Percentiles rank a stretch among this genome's conserved stretches.
These are phyloP conservation scores for Turnera subulata DNA, from an alignment of 345 rosid genomes.

Conservation along the genomic window DNA sequence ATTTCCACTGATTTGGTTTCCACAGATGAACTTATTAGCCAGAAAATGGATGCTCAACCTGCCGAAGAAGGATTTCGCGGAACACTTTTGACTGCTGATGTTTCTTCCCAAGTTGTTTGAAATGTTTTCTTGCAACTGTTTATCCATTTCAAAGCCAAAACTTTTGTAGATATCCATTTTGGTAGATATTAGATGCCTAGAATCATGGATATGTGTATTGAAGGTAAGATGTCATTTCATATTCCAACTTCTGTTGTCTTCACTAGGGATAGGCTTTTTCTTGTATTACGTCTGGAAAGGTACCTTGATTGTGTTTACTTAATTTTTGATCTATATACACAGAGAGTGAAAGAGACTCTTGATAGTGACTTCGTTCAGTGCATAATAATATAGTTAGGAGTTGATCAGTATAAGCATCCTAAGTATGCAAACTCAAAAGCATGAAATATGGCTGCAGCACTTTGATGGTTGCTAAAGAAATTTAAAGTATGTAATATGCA, in stretches of 20 bases:
- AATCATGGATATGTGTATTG: constrained; percentile 6
- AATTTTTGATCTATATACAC: no score
- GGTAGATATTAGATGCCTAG: constrained; percentile 3
- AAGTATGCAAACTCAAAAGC: no score
- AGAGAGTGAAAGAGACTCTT: no score
- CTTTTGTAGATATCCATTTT: constrained; percentile 15
- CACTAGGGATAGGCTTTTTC: no score
- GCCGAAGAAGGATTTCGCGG: constrained; percentile 89
- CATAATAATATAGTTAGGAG: no score
- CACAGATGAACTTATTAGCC: constrained; percentile 80
- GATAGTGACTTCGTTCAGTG: no score
- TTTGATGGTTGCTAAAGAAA: no score
- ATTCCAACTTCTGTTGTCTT: background rate
- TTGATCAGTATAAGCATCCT: no score
- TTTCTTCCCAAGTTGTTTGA: constrained; percentile 59
- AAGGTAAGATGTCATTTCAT: constrained; percentile 9
- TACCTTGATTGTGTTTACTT: no score
- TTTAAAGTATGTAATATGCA: no score
- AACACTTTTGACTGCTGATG: constrained; percentile 70
- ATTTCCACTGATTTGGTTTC: background rate
- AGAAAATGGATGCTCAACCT: constrained; percentile 50
- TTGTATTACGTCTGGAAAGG: no score
- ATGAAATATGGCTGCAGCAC: no score
- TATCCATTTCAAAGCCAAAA: background rate
- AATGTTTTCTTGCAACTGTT: constrained; percentile 12